Evolutionary conservation across 164 flowering plant genomes (phyloP).

Genomic region (Berberis thunbergii): DNA sequence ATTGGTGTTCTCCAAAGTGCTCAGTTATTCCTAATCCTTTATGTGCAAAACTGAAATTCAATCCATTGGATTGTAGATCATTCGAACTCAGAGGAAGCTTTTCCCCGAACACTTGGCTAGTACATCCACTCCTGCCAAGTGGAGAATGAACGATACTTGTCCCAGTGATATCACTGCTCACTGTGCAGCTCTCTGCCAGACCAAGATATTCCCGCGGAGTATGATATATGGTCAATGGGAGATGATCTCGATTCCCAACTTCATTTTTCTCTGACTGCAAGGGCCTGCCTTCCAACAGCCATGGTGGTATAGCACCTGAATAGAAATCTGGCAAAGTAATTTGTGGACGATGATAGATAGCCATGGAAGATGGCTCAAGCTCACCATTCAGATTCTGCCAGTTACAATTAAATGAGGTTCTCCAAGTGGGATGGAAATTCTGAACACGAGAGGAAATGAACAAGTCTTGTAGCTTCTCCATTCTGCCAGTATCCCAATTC

Average conservation of each 20-base stretch:
- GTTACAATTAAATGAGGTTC: constrained; percentile 12
- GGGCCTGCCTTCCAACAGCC: constrained; percentile 11
- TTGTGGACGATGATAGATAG: constrained; percentile 6
- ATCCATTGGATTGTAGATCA: not conserved
- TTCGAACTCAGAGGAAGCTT: constrained; percentile 7
- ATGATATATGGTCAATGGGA: constrained; percentile 10
- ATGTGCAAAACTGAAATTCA: too few relatives aligned
- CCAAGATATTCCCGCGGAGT: not conserved
- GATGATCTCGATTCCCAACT: constrained; percentile 7
- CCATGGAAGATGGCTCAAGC: constrained; percentile 10
- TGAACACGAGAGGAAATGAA: constrained; percentile 8
- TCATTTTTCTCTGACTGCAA: constrained; percentile 6
- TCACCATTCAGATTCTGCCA: constrained; percentile 1
- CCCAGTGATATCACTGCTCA: not conserved
- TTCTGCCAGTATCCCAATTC: constrained; percentile 19
- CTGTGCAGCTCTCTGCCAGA: constrained; percentile 9
- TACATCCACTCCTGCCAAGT: constrained; percentile 3
- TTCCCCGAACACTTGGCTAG: constrained; percentile 10
- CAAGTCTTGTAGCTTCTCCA: constrained; percentile 11
- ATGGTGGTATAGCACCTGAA: constrained; percentile 10
- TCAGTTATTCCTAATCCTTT: too few relatives aligned
- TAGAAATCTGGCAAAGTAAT: constrained; percentile 1
- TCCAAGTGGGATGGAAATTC: constrained; percentile 5
- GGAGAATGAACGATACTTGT: constrained; percentile 13
- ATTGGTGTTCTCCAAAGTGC: too few relatives aligned